Evolutionary conservation across 768 basidiomycete genomes (phyloP), one percentile per base, ranked within the genome.

Genomic region (Cystobasidium tubakii): DNA sequence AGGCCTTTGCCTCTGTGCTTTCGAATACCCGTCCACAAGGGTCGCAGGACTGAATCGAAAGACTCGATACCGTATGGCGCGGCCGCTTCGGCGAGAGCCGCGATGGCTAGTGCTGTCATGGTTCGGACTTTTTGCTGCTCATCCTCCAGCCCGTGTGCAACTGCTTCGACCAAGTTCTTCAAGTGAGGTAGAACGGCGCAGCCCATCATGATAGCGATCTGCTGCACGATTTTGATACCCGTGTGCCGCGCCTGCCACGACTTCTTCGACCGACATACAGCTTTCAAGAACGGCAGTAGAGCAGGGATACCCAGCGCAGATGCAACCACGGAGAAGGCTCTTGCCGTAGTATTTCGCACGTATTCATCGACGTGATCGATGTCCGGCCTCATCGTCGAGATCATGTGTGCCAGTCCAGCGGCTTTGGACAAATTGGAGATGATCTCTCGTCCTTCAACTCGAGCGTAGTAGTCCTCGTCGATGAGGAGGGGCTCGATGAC

Each of bases 191-290:
- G 86, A 27, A 98, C 92, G 21, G 95, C 95, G 78, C 96, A 98
- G 21, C 95, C 95, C 94, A 98, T 98, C 94, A 98, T 97, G 79
- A 97, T 95, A 23, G 96, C 95, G 64, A 99, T 98, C 82, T 98
- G 96, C 82, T 99, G 96, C 13, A 99, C 93, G 76, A 99, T 98
- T 79, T 96, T 92, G 79, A 99, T 98, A 82, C 96, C 96, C 2
- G 96, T 99, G 82, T 98, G 96, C 74, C 95, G 88, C 10, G 96
- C 96, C 82, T 99, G 96, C 96, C 96, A 99, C 10, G 94, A 98
- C 83, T 99, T 99, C 83, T 98, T 98, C 73, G 91, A 94, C 60
- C 93, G 89, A 83, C 96, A 98, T 73, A 99, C 94, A 42, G 96
- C 95, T 83, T 95, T 95, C 75, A 99, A 85, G 87, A 99, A 99